These are phyloP conservation scores for Lactifluus piperatus DNA, from an alignment of 768 basidiomycete species.

Conservation along the genomic window DNA sequence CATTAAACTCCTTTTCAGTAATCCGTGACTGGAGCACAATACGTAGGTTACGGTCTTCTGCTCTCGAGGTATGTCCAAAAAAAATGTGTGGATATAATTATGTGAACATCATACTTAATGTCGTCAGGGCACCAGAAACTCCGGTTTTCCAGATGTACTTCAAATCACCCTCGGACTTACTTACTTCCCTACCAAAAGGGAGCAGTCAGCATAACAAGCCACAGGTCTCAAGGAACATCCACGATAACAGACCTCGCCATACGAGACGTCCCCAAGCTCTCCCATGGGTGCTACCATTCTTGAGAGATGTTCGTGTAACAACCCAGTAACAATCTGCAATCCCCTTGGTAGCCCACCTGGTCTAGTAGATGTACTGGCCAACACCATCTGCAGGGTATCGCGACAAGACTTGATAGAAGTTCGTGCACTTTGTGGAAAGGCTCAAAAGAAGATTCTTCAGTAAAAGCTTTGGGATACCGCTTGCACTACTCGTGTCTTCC, in stretches of 20 bases:
- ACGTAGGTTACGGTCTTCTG: too few species aligned
- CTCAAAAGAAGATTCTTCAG: constrained; percentile 51
- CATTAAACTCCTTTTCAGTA: too few species aligned
- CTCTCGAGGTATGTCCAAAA: too few species aligned
- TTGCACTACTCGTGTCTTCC: constrained; percentile 16
- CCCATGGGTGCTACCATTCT: constrained; percentile 65
- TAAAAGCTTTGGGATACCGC: constrained; percentile 44
- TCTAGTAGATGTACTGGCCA: constrained; percentile 61
- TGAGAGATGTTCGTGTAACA: constrained; percentile 63
- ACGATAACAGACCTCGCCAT: constrained; percentile 58
- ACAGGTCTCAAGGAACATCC: not conserved
- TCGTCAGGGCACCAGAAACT: constrained; percentile 28
- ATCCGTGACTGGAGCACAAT: too few species aligned
- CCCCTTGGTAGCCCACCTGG: constrained; percentile 62
- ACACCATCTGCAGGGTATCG: constrained; percentile 58
- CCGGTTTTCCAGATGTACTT: constrained; percentile 71
- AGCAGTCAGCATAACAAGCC: not conserved
- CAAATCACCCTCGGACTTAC: constrained; percentile 56
- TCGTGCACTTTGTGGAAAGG: constrained; percentile 46
- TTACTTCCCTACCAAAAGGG: constrained; percentile 40
- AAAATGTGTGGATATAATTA: too few species aligned
- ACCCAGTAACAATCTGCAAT: constrained; percentile 66
- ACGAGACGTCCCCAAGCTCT: constrained; percentile 76
- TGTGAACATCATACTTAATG: too few species aligned
- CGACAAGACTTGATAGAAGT: constrained; percentile 65